Evolutionary conservation across 1,139 yeast genomes (phyloP), one percentile per base, ranked within the genome.

Genomic region (Protomyces arabidopsidicola): DNA sequence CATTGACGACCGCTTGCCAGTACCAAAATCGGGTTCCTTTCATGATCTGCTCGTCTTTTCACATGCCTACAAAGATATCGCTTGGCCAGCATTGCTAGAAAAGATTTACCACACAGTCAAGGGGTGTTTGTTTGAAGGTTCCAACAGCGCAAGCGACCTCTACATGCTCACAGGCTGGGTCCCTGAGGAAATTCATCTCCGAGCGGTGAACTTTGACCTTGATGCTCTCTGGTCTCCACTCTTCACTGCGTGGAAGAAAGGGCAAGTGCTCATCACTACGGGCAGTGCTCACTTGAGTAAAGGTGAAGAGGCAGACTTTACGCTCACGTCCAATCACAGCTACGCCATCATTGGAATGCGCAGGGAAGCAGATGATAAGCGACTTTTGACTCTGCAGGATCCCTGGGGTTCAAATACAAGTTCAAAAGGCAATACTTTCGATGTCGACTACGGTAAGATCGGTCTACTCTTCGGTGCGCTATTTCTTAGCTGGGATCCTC

Each of bases 71-170:
- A 70, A 73, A 0, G 62, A 71, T 0, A 69, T 84, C 2, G 71
- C 77, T 4, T 86, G 90, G 89, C 93, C 93, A 0, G 88, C 89
- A 0, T 70, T 89, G 24, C 71, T 88, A 1, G 97, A 90, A 73
- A 86, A 88, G 70, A 95, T 95, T 0, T 87, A 84, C 70, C 76
- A 90, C 68, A 83, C 83, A 68, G 74, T 86, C 0, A 77, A 81
- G 76, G 87, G 87, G 0, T 87, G 88, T 2, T 75, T 78, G n/a
- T 83, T 84, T 63, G 72, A 73, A 4, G 97, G 97, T 0, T 89
- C 96, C 0, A 89, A 90, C 72, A 84, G 88, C 72, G 88, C 90
- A 1, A 77, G 81, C n/a, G 97, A 88, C 70, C 82, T 88, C 0
- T 88, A 76, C 69, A 75, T 83, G 57, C 69, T 90, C 6, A 78